Evolutionary conservation across 148 eudicot genomes (phyloP).

Genomic region (Chenopodium suecicum): DNA sequence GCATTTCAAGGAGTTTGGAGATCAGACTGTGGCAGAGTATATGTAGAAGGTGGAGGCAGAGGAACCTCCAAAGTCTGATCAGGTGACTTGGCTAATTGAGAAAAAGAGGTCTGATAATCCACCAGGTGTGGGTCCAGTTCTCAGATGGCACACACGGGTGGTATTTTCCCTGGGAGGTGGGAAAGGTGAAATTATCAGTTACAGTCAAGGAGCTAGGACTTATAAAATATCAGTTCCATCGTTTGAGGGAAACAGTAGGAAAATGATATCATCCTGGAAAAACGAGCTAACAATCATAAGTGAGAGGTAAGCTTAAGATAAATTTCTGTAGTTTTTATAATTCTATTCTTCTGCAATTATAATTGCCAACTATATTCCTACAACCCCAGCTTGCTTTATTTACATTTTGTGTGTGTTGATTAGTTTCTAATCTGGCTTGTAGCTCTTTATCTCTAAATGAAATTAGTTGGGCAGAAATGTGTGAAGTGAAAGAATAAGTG

Average conservation of each 20-base stretch:
- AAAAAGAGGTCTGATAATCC: slow-evolving; percentile 63
- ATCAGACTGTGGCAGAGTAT: slow-evolving; percentile 62
- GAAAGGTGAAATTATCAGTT: slow-evolving; percentile 84
- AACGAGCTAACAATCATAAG: slow-evolving; percentile 89
- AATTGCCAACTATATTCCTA: not conserved
- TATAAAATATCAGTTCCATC: slow-evolving; percentile 71
- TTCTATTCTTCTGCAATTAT: not conserved
- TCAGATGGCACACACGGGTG: slow-evolving; percentile 77
- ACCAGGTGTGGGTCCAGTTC: slow-evolving; percentile 84
- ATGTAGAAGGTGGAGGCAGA: slow-evolving; percentile 58
- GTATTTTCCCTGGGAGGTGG: slow-evolving; percentile 85
- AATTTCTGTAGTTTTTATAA: not conserved
- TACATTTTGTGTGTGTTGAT: not conserved
- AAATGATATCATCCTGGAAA: slow-evolving; percentile 75
- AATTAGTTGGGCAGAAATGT: not conserved
- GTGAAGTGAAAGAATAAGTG: not conserved
- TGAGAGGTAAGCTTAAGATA: slow-evolving; percentile 59
- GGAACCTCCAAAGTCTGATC: slow-evolving; percentile 50
- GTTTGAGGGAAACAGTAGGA: slow-evolving; percentile 83
- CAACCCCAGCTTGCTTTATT: not conserved
- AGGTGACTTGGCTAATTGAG: slow-evolving; percentile 32
- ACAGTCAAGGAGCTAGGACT: slow-evolving; percentile 93
- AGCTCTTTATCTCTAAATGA: not conserved
- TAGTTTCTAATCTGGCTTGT: not conserved
- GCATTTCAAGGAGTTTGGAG: slow-evolving; percentile 78